Evolutionary conservation across 768 basidiomycete genomes (phyloP), one percentile per base, ranked within the genome.

Genomic region (Strobilomyces dryophilus): DNA sequence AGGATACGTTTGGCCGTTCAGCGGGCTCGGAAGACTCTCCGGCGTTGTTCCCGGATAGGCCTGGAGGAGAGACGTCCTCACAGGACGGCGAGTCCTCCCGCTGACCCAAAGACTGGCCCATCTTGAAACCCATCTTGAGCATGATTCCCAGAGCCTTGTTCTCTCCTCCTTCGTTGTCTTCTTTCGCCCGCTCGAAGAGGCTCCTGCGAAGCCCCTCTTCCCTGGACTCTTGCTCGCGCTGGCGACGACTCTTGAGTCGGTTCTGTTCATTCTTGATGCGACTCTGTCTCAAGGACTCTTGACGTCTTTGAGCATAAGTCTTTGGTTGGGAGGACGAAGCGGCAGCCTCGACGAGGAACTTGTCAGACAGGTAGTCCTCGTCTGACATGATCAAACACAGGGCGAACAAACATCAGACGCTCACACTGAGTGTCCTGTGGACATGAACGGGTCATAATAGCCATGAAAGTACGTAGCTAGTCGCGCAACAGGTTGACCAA

Each of bases 91-190:
- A 48, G 51, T 49, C 52, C 14, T 59, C 61, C 21, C 64, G 48
- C 62, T 71, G 76, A 17, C 91, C 90, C 27, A 93, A 76, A 14
- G 88, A 76, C 66, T 92, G 83, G 15, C 92, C 92, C 3, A 88
- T 83, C 71, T 86, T 87, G 74, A 90, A 94, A 1, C 92, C 92
- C 92, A 93, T 93, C 73, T 89, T 92, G 79, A 88, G 83, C 92
- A 94, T 94, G 75, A 94, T 92, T 15, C 81, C 79, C 49, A 93
- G 73, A 8, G 91, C 92, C 66, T 92, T 93, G 73, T 81, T 92
- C 40, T 79, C 76, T 15, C 59, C 63, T 1, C 47, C 56, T 42
- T 66, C 60, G 54, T 77, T 77, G 56, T 81, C 78, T 63, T 89
- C 86, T 65, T 79, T 76, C 21, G 86, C 87, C 40, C 81, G 77